Percentiles rank a stretch among this genome's conserved stretches.
These are phyloP conservation scores for Eustoma russellianum DNA, from an alignment of 257 asterid species.

Conservation along the genomic window DNA sequence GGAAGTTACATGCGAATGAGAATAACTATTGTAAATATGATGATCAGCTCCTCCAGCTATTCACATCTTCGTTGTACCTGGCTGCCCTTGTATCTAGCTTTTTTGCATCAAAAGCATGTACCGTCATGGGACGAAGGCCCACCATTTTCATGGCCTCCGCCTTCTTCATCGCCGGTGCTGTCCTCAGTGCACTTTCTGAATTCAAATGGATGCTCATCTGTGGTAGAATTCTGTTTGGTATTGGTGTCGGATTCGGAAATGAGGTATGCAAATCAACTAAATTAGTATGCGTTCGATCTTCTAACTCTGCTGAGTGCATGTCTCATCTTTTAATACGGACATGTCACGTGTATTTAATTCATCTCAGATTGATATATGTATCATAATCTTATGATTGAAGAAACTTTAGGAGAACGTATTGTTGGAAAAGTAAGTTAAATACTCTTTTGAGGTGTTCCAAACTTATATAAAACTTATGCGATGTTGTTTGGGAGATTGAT, in stretches of 20 bases:
- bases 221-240: slow-evolving; percentile 40
- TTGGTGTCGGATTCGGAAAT: slow-evolving; percentile 55
- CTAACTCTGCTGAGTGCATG: no score
- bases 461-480: no score
- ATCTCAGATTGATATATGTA: no score
- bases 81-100: slow-evolving; percentile 39
- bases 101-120: slow-evolving; percentile 27
- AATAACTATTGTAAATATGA: slow-evolving; percentile 50
- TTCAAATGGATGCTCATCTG: slow-evolving; percentile 26
- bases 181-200: slow-evolving; percentile 19
- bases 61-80: slow-evolving; percentile 50
- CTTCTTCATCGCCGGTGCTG: slow-evolving; percentile 35
- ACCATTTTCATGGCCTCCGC: slow-evolving; percentile 38
- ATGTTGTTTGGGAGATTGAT: no score
- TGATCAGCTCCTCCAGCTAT: slow-evolving; percentile 34
- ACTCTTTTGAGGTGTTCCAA: no score
- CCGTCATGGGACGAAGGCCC: slow-evolving; percentile 26
- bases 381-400: no score
- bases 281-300: no score
- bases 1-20: slow-evolving; percentile 26
- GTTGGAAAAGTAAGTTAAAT: no score
- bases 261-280: no score
- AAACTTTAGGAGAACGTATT: no score
- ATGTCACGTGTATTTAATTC: no score
- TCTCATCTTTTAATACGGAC: no score